Base-by-base conservation (phyloP, 495 filamentous ascomycete genomes). In the Cercophora newfieldiana region DNA sequence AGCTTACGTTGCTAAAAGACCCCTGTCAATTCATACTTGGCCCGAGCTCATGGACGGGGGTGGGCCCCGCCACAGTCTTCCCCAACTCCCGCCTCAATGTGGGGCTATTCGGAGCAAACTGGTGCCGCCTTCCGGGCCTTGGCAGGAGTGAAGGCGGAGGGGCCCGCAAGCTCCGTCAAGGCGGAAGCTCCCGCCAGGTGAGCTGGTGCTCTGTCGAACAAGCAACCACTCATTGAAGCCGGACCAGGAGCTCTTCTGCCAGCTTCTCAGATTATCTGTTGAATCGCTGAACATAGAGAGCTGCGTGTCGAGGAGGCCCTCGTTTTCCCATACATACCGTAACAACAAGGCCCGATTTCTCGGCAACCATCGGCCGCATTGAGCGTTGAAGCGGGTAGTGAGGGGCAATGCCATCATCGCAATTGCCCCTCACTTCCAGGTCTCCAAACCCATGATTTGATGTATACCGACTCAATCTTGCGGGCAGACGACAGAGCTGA, bases 1-100 rank as follows among this genome's bases (percentile, higher is more conserved):
- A 69, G 76, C 74, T 78, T 78, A 78, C 76, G 76, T 78, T 75
- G 76, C 76, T 68, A 61, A 66, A 74, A 77, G 59, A 66, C 66
- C 68, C 71, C 67, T 72, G 70, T 66, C 61, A 44, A 44, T 44
- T 44, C 37, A 44, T 8, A 33, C 6, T 31, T 31, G 51, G 53
- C 47, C 29, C 28, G 56, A 61, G 61, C 48, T 29, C 21, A 18
- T 16, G 31, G 2, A 7, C 30, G 18, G 12, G 10, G 29, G 22
- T 26, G 50, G 50, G 50, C n/a, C 24, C n/a, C n/a, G 3, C 21
- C 2, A 53, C 50, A 24, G n/a, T 53, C 50, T n/a, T 19, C 19
- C 2, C 50, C 50, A 22, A 16, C 1, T 3, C 2, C 19, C 19
- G 21, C 1, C 7, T 24, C 37, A n/a, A 12, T 26, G 33, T 57